A percentile compares a stretch with the other conserved stretches of the same genome.
phyloP scores from a whole-genome alignment of 495 filamentous ascomycete genomes.

The Rhizodiscina lignyota region DNA sequence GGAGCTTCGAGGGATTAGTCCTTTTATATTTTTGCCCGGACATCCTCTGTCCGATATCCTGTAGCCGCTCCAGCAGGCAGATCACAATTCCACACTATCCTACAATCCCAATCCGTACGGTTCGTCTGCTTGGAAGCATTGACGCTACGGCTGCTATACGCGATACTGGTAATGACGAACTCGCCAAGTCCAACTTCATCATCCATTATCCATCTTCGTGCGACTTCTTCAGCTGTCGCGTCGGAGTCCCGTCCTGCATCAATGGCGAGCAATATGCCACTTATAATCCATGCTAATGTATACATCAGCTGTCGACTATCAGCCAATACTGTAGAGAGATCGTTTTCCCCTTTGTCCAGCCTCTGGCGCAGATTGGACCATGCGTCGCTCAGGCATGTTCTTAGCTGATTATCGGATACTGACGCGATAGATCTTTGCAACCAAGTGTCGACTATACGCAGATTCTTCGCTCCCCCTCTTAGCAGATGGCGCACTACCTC shows the following conservation, averaged over 20 bases:
- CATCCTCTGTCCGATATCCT: too few relatives aligned
- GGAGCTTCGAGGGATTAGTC: too few relatives aligned
- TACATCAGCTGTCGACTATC: conserved; percentile 11
- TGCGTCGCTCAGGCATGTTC: background rate
- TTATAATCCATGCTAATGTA: conserved; percentile 10
- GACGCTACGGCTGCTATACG: too few relatives aligned
- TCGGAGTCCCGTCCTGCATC: conserved; percentile 15
- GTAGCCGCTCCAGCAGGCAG: too few relatives aligned
- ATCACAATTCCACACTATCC: too few relatives aligned
- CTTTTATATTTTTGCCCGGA: too few relatives aligned
- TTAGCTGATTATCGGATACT: too few relatives aligned
- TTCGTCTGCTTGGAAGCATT: too few relatives aligned
- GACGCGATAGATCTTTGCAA: background rate
- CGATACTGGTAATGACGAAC: too few relatives aligned
- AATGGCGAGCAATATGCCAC: conserved; percentile 10
- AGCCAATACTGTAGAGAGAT: too few relatives aligned
- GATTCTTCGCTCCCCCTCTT: background rate
- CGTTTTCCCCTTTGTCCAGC: conserved; percentile 11
- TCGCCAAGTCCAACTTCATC: too few relatives aligned
- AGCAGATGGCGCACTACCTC: conserved; percentile 38
- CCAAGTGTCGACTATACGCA: background rate
- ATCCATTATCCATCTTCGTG: conserved; percentile 12
- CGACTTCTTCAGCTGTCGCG: conserved; percentile 8
- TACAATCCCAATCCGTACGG: too few relatives aligned
- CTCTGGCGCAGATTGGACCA: background rate